These are phyloP conservation scores for Fraxinus ornus DNA, from an alignment of 305 asterid species.

Conservation along the genomic window DNA sequence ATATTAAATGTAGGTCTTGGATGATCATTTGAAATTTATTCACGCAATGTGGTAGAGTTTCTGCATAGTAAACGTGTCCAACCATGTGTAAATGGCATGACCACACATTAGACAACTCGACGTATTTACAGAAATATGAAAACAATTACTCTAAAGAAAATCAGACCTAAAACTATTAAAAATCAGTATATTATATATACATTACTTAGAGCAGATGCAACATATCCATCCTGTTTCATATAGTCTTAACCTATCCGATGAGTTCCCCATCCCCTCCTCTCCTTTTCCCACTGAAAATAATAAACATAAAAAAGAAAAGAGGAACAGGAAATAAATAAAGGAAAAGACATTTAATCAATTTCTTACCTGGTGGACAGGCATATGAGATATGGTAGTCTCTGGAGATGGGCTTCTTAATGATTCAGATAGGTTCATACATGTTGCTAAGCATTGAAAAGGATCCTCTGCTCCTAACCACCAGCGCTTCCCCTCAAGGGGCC, in stretches of 20 bases:
- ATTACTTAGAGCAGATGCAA: background rate
- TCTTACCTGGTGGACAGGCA: conserved; percentile 89
- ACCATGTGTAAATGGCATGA: background rate
- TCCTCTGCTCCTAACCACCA: conserved; percentile 98
- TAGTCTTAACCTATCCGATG: background rate
- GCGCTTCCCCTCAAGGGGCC: conserved; percentile 93
- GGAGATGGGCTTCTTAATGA: conserved; percentile 47
- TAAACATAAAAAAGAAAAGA: background rate
- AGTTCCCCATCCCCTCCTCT: background rate
- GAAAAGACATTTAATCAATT: background rate
- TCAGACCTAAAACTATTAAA: background rate
- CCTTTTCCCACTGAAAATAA: background rate
- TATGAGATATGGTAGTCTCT: conserved; percentile 20
- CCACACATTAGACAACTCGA: background rate
- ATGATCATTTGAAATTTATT: no score
- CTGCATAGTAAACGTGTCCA: background rate
- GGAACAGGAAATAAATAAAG: no score
- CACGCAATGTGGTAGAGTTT: no score
- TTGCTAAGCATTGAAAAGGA: conserved; percentile 92
- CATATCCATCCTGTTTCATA: background rate
- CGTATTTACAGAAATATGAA: background rate
- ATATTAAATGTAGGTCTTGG: no score
- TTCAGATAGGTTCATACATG: conserved; percentile 75
- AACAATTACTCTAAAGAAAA: no score
- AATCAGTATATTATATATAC: no score